Evolutionary conservation across 176 grass and related monocot species (phyloP).

Genomic region (Bonia amplexicaulis): DNA sequence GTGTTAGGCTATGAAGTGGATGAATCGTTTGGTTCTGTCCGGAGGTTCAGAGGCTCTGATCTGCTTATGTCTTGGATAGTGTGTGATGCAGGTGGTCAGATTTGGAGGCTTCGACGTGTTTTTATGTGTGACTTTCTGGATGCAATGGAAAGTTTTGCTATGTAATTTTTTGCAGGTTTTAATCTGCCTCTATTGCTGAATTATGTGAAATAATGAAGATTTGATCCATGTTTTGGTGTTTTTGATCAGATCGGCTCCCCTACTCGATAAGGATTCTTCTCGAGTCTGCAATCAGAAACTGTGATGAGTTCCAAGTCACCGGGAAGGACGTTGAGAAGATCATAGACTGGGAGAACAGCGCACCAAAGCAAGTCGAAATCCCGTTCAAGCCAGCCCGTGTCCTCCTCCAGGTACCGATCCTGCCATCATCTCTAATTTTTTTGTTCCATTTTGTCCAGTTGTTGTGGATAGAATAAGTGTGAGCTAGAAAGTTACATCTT

Average conservation of each 20-base stretch:
- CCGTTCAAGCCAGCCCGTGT: conserved; percentile 96
- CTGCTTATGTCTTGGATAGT: background rate
- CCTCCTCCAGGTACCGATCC: conserved; percentile 67
- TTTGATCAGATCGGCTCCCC: conserved; percentile 65
- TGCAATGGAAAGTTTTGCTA: background rate
- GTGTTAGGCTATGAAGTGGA: background rate
- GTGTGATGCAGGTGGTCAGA: background rate
- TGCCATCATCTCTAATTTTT: background rate
- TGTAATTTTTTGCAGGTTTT: background rate
- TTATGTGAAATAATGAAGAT: background rate
- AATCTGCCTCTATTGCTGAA: background rate
- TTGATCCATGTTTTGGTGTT: background rate
- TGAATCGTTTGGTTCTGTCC: background rate
- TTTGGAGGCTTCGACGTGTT: background rate
- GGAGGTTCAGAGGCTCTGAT: background rate
- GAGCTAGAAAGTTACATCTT: conserved; percentile 32
- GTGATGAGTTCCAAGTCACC: conserved; percentile 94
- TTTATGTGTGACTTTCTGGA: background rate
- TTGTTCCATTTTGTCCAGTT: conserved; percentile 5
- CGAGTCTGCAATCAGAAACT: conserved; percentile 93
- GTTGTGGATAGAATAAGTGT: conserved; percentile 23
- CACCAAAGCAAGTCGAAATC: conserved; percentile 87
- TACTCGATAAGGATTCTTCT: conserved; percentile 95
- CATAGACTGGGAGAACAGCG: conserved; percentile 81
- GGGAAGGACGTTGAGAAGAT: conserved; percentile 94